Evolutionary conservation across 2,329 filamentous ascomycete genomes (phyloP), one percentile per base, ranked within the genome.

Genomic region (Knufia petricola): DNA sequence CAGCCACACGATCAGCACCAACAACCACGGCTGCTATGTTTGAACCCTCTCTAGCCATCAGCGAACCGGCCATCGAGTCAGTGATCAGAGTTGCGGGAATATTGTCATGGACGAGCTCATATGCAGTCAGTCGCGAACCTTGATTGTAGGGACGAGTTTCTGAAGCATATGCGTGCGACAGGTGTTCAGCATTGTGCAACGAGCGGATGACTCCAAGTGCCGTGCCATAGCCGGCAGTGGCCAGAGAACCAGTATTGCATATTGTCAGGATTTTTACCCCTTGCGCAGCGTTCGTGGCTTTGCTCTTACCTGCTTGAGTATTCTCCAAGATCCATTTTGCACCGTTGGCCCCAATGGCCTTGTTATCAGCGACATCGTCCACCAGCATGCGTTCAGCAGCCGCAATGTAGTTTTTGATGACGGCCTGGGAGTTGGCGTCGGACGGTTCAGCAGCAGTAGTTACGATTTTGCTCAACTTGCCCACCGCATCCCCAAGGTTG

Each of bases 71-170:
- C 92, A 98, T 98, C 24, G 88, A 95, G 67, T 98, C 92, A 0
- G 90, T 94, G 58, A 98, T 83, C 41, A 98, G 73, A 0, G 89
- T 96, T 39, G 87, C 82, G 2, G 92, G 90, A 48, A 98, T 95
- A 13, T 80, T 72, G 66, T 98, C 92, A 63, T 89, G 90, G 6
- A 94, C 85, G n/a, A 98, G 78, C 69, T 98, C 92, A 65, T 94
- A 98, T 6, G 92, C 88, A 3, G 92, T 98, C 51, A 98, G 74
- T 17, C 92, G 81, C 45, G 89, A 94, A 48, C 92, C 92, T 70
- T 98, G 92, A 71, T 98, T 98, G 69, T 98, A 98, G 0, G 92
- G 92, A 28, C 92, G 79, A 2, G 92, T 98, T 70, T 98, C 92
- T 42, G 90, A 95, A 72, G 90, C 98, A 71, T 87, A 98, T 32